Base-by-base conservation (phyloP, 805 yeast genomes). In the Isabelozyma heimii region DNA sequence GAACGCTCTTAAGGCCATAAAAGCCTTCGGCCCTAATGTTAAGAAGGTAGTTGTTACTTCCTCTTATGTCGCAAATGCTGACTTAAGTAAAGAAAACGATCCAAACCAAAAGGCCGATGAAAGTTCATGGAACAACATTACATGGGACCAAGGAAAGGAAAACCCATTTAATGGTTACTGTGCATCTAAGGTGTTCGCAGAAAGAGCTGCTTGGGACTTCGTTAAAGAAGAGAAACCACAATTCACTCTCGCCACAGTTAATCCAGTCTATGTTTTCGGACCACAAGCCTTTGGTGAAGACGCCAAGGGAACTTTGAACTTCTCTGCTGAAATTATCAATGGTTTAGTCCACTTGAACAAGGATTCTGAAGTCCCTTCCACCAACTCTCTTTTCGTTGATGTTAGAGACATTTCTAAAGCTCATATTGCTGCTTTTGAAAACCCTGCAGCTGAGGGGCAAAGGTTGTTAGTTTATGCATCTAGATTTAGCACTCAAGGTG, bases 251-350 rank as follows among this genome's bases (percentile, higher is more conserved):
- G 49, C 63, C 3, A 56, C 66, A 1, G 67, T 71, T 28, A 66
- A 66, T 46, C 76, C 76, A 3, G 67, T 63, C 10, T 69, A 57
- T 46, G 74, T 72, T 5, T 70, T 72, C 51, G 76, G 76, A 0
- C 77, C 77, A 2, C 75, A 71, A 52, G 70, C 69, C 3, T 67
- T 59, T 47, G 67, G 53, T 5, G 51, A 54, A 26, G 68, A 61
- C 42, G 66, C 64, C 12, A 61, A 61, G 35, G 65, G 51, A 4
- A 55, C 52, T 30, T 58, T 67, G 49, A 65, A 65, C 53, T 56
- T 55, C 37, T 65, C 59, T 28, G 57, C 65, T 54, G 69, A 66
- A 39, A 43, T 67, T 38, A 52, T 63, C 44, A 70, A 61, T 49
- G 45, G 13, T 44, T 64, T 47, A 40, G 66, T 57, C 56, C 72